A percentile compares a stretch with the other conserved stretches of the same genome.
phyloP scores from a whole-genome alignment of 768 basidiomycete genomes.

The Zangia roseola region DNA sequence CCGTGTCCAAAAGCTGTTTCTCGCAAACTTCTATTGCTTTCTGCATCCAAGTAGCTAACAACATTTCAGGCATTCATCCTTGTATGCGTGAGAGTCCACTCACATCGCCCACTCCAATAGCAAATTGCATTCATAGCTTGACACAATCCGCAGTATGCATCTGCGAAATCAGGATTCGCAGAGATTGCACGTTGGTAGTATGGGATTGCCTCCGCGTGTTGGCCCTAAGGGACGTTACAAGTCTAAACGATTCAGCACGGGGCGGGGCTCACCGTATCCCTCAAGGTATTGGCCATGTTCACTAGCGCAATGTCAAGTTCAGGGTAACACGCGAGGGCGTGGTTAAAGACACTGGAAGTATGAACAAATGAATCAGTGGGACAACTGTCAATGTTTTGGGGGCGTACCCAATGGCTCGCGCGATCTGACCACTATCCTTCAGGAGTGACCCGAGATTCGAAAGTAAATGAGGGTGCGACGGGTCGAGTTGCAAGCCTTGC shows the following conservation, averaged over 20 bases:
- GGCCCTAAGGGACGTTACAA: conserved; percentile 29
- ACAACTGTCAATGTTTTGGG: neutral
- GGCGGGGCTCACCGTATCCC: conserved; percentile 39
- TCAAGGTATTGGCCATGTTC: conserved; percentile 51
- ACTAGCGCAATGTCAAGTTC: conserved; percentile 51
- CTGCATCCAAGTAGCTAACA: conserved; percentile 35
- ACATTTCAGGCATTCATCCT: conserved; percentile 4
- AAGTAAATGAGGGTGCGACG: conserved; percentile 47
- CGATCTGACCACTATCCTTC: conserved; percentile 45
- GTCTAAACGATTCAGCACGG: neutral
- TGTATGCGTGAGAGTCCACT: conserved; percentile 9
- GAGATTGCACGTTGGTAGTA: conserved; percentile 46
- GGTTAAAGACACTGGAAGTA: conserved; percentile 36
- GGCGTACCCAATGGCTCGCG: conserved; percentile 42
- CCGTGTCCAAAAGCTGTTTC: conserved; percentile 35
- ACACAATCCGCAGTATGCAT: conserved; percentile 48
- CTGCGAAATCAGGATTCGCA: conserved; percentile 43
- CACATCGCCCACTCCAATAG: conserved; percentile 42
- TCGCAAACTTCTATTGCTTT: conserved; percentile 37
- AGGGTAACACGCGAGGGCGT: conserved; percentile 41
- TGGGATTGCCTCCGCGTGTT: conserved; percentile 41
- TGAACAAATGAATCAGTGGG: conserved; percentile 1
- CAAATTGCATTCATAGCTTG: conserved; percentile 47
- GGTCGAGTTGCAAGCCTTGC: conserved; percentile 43
- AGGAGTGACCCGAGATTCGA: conserved; percentile 51